Percentiles rank a stretch among this genome's conserved stretches.
phyloP scores from a whole-genome alignment of 2,329 filamentous ascomycete species.

The Fusarium concolor region DNA sequence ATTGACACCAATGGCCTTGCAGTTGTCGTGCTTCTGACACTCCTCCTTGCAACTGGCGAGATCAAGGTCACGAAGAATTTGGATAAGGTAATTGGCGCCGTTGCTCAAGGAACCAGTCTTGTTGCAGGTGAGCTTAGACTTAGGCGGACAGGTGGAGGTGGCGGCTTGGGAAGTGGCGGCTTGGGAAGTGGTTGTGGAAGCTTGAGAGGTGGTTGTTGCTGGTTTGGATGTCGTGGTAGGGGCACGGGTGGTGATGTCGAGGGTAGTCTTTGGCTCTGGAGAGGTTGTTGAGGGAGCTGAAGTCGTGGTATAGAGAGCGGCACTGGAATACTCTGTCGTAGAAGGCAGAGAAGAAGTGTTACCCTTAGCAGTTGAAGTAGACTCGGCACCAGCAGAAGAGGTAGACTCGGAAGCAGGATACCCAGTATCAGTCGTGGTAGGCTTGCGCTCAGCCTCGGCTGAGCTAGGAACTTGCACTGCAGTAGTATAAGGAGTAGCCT shows the following conservation, averaged over 20 bases:
- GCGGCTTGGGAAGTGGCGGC: conserved; percentile 3
- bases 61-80: neutral
- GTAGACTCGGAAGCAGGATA: neutral
- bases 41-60: neutral
- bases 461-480: conserved; percentile 9
- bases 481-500: conserved; percentile 3
- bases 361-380: neutral
- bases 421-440: neutral
- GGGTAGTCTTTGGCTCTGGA: conserved; percentile 18
- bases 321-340: neutral
- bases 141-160: conserved; percentile 1
- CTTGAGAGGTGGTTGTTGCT: conserved; percentile 19
- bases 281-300: conserved; percentile 1
- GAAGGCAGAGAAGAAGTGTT: neutral
- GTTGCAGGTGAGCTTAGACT: conserved; percentile 16
- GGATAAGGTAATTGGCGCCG: conserved; percentile 1
- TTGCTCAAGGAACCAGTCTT: conserved; percentile 6
- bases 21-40: conserved; percentile 12
- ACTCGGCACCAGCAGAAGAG: neutral
- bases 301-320: conserved; percentile 11
- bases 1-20: conserved; percentile 28
- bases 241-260: conserved; percentile 4
- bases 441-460: conserved; percentile 3
- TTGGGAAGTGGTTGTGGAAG: conserved; percentile 16
- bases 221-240: conserved; percentile 7